Conservation (phyloP, 2,329 filamentous ascomycete genomes). For the Colletotrichum sp. region DNA sequence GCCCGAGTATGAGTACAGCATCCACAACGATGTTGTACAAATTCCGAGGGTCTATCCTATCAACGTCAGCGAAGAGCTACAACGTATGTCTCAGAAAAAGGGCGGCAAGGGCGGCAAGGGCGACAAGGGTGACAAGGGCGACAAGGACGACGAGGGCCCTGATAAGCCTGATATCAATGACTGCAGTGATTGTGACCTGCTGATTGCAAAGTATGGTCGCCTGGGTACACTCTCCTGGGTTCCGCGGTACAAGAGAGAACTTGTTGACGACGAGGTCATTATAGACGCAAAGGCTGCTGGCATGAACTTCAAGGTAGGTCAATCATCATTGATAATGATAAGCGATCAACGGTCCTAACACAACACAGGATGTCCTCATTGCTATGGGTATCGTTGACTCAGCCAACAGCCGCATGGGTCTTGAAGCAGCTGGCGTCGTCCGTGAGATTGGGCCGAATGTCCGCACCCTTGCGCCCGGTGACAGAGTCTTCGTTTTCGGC, state of each 20-base stretch:
- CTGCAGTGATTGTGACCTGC: neutral
- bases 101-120: neutral
- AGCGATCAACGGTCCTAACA: neutral
- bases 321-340: slow-evolving; percentile 28
- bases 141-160: neutral
- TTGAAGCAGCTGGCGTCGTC: slow-evolving; percentile 36
- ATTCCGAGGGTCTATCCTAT: neutral
- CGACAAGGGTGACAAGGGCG: neutral
- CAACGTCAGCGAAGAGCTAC: neutral
- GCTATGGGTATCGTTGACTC: slow-evolving; percentile 28
- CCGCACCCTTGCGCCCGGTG: slow-evolving; percentile 31
- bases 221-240: slow-evolving; percentile 2
- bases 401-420: slow-evolving; percentile 22
- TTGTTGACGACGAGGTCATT: neutral
- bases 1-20: slow-evolving; percentile 1
- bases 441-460: slow-evolving; percentile 30
- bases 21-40: neutral
- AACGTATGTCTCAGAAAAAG: neutral
- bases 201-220: neutral
- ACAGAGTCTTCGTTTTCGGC: neutral
- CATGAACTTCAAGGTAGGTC: slow-evolving; percentile 11
- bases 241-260: neutral
- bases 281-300: neutral
- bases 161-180: neutral
- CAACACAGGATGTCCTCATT: neutral